These are phyloP conservation scores for Sorghum bicolor DNA, from an alignment of 176 grass and related monocot genomes.

Conservation along the genomic window Sorghum_bicolor_NCBIv3 NC_012872.2:12525501-12526000, in stretches of 20 bases:
- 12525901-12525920: background rate
- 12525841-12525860: slow-evolving; percentile 57
- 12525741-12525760: slow-evolving; percentile 12
- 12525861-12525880: slow-evolving; percentile 52
- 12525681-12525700: slow-evolving; percentile 60
- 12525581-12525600: background rate
- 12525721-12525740: slow-evolving; percentile 46
- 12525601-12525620: background rate
- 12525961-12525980: background rate
- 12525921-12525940: background rate
- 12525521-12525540: slow-evolving; percentile 42
- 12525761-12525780: background rate
- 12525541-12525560: slow-evolving; percentile 49
- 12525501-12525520: slow-evolving; percentile 40
- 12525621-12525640: slow-evolving; percentile 29
- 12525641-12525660: slow-evolving; percentile 54
- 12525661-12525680: slow-evolving; percentile 44
- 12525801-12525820: background rate
- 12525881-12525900: slow-evolving; percentile 2
- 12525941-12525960: background rate
- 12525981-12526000: slow-evolving; percentile 48
- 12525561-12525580: background rate
- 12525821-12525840: slow-evolving; percentile 67
- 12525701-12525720: slow-evolving; percentile 76
- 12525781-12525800: background rate